Conservation (phyloP, 2,329 filamentous ascomycete genomes). For the Endocalyx cinctus region DNA sequence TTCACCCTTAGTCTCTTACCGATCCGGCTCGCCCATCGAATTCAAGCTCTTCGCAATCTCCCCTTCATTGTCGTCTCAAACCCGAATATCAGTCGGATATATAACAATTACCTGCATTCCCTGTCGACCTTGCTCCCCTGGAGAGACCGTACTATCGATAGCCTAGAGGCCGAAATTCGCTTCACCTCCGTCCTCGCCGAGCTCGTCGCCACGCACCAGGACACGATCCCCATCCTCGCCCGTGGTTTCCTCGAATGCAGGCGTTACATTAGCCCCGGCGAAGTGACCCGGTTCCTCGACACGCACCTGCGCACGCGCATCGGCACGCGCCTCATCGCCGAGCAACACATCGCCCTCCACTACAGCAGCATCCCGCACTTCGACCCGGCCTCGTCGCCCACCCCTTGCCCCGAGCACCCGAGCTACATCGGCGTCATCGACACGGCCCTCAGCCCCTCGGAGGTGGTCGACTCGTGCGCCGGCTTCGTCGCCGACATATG, state of each 20-base stretch:
- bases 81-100: conserved; percentile 87
- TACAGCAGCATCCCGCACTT: conserved; percentile 65
- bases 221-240: conserved; percentile 90
- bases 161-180: conserved; percentile 77
- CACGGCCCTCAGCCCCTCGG: conserved; percentile 76
- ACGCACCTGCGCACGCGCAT: conserved; percentile 91
- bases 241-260: conserved; percentile 89
- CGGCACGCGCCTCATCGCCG: conserved; percentile 87
- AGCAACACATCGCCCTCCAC: conserved; percentile 94
- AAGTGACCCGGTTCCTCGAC: conserved; percentile 90
- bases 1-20: conserved; percentile 92
- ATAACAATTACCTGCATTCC: conserved; percentile 93
- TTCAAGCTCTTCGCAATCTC: conserved; percentile 86
- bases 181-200: conserved; percentile 94
- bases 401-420: conserved; percentile 45
- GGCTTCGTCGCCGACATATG: conserved; percentile 93
- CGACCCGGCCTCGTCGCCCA: conserved; percentile 47
- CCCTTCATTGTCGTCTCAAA: conserved; percentile 99
- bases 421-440: conserved; percentile 95
- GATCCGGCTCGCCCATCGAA: conserved; percentile 86
- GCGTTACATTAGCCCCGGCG: conserved; percentile 75
- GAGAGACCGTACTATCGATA: conserved; percentile 62
- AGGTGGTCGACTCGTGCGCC: conserved; percentile 78
- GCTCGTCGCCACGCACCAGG: conserved; percentile 88
- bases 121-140: conserved; percentile 87